Evolutionary conservation across 2,329 filamentous ascomycete species (phyloP).

Genomic region (Penicillium sp.): DNA sequence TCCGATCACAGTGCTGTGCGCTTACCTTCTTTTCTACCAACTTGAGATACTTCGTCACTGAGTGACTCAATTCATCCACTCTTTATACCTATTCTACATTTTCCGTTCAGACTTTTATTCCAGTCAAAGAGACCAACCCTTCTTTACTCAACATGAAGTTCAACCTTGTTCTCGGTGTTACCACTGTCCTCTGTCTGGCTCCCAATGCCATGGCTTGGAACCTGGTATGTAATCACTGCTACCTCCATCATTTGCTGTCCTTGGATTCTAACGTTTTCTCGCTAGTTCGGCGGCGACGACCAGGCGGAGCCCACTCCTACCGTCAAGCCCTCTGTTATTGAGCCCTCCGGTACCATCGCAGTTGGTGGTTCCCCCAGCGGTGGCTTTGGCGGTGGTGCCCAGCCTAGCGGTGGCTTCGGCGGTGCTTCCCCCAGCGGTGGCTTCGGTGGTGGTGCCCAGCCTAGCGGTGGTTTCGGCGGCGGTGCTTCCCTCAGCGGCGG

Average conservation of each 20-base stretch:
- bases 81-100: slow-evolving; percentile 3
- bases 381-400: neutral
- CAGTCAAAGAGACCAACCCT: neutral
- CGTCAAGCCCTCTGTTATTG: slow-evolving; percentile 5
- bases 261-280: neutral
- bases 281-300: slow-evolving; percentile 8
- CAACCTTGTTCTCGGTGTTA: slow-evolving; percentile 27
- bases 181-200: slow-evolving; percentile 28
- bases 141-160: slow-evolving; percentile 33
- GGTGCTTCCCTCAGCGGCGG: slow-evolving; percentile 3
- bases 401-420: neutral
- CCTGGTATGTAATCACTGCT: slow-evolving; percentile 5
- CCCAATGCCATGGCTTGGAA: slow-evolving; percentile 25
- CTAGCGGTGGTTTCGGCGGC: slow-evolving; percentile 1
- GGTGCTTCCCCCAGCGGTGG: neutral
- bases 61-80: slow-evolving; percentile 17
- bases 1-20: slow-evolving; percentile 32
- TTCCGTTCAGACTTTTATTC: slow-evolving; percentile 5
- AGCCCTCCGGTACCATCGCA: slow-evolving; percentile 10
- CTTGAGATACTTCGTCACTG: slow-evolving; percentile 20
- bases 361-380: neutral
- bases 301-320: slow-evolving; percentile 14
- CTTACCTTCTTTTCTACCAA: slow-evolving; percentile 22
- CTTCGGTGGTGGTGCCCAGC: neutral
- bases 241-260: neutral